Evolutionary conservation across 805 yeast species (phyloP), one percentile per base, ranked within the genome.

Genomic region (Zygotorulaspora sp.): DNA sequence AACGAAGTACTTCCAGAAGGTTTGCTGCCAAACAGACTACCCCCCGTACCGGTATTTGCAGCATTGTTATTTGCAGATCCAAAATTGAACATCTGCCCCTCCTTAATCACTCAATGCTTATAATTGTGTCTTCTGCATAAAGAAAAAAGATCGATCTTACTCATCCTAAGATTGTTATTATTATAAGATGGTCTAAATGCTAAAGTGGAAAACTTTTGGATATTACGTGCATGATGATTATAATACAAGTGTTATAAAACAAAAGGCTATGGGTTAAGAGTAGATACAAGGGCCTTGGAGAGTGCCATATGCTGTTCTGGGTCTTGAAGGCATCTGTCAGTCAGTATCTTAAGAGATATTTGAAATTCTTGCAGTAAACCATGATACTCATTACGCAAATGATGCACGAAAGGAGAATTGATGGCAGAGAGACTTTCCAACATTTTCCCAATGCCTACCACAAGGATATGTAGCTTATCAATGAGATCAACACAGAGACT

Each of bases 301-400:
- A 54, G 35, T 5, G 34, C 32, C 11, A 41, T 22, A 30, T 41
- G 46, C 8, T 36, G 25, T 5, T 30, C 20, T 5, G 49, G 43
- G 30, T 48, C 47, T 11, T 40, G 47, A 6, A 53, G 35, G 30
- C 62, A 57, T 30, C 30, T 47, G 8, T 53, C 57, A 4, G 53
- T 50, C n/a, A 57, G 35, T 2, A 54, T 45, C 38, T 55, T 56
- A 13, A 58, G 38, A 12, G 60, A 55, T 5, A 53, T 42, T 32
- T 54, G 61, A 20, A 55, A 57, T 13, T 52, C 55, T 27, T 50
- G 57, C 11, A 57, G 36, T n/a, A 58, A 40, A 9, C 58, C 55
- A 22, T 55, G 61, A 35, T 53, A 55, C 30, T 56, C 63, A 30
- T 57, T 56, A 21, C 55, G 49, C 19, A 56, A 24, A 30, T 56